A percentile compares a stretch with the other conserved stretches of the same genome.
Evolutionary conservation across 305 asterid genomes (phyloP).

Genomic region (Solanum hybrid): DNA sequence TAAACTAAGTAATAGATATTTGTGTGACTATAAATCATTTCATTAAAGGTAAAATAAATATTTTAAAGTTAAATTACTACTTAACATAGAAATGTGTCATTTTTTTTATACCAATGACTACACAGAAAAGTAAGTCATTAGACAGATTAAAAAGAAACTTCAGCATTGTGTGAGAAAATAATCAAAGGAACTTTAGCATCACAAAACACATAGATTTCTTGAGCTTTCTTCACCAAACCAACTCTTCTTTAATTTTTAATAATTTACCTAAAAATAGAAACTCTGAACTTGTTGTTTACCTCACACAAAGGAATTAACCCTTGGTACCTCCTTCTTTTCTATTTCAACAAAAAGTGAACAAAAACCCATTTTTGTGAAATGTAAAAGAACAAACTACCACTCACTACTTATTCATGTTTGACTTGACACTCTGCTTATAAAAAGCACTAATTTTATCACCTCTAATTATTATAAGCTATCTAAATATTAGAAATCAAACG

Average conservation of each 20-base stretch:
- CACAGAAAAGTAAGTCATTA: not conserved
- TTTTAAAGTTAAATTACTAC: too few relatives aligned
- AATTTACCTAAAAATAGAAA: slow-evolving; percentile 34
- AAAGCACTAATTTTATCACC: not conserved
- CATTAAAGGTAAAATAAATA: too few relatives aligned
- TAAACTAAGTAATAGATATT: too few relatives aligned
- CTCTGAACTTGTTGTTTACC: slow-evolving; percentile 23
- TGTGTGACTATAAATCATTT: not conserved
- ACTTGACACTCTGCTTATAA: not conserved
- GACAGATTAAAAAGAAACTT: too few relatives aligned
- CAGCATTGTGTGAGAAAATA: slow-evolving; percentile 46
- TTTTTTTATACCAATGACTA: too few relatives aligned
- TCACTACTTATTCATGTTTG: not conserved
- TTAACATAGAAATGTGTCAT: not conserved
- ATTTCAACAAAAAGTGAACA: not conserved
- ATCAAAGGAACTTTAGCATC: slow-evolving; percentile 64
- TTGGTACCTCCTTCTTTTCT: not conserved
- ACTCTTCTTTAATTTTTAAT: not conserved
- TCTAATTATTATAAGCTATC: not conserved
- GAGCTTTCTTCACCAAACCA: slow-evolving; percentile 66
- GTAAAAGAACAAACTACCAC: not conserved
- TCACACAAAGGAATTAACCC: not conserved
- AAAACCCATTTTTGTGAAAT: not conserved
- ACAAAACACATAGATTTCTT: slow-evolving; percentile 67
- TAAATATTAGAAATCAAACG: not conserved